Evolutionary conservation across 495 filamentous ascomycete species (phyloP).

Genomic region (Lindgomyces ingoldianus): DNA sequence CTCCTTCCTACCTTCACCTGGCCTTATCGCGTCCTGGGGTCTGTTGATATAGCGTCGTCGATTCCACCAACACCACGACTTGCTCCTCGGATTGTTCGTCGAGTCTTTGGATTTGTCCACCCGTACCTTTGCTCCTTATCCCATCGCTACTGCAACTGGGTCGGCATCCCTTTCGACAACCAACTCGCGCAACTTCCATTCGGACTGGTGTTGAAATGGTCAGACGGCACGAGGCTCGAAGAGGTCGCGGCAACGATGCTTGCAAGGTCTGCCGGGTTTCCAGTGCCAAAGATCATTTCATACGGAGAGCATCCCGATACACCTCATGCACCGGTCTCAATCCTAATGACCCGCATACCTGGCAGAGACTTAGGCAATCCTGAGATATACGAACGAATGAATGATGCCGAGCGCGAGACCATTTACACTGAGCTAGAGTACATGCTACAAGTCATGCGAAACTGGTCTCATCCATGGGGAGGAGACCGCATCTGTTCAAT

Average conservation of each 20-base stretch:
- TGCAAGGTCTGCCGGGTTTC: constrained; percentile 45
- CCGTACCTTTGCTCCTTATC: constrained; percentile 33
- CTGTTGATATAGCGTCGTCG: constrained; percentile 12
- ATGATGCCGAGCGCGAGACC: constrained; percentile 26
- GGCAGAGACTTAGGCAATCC: constrained; percentile 41
- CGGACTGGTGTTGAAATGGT: constrained; percentile 47
- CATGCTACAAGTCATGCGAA: constrained; percentile 23
- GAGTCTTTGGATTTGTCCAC: no score
- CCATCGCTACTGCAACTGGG: constrained; percentile 37
- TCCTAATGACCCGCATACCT: constrained; percentile 46
- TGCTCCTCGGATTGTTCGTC: constrained; percentile 32
- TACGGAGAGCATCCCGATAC: constrained; percentile 48
- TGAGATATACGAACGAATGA: constrained; percentile 38
- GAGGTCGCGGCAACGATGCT: constrained; percentile 48
- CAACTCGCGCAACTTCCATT: constrained; percentile 43
- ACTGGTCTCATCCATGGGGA: constrained; percentile 13
- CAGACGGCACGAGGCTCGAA: constrained; percentile 47
- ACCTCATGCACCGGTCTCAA: constrained; percentile 45
- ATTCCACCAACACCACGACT: constrained; percentile 37
- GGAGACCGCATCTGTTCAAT: constrained; percentile 23
- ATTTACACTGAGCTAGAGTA: constrained; percentile 12
- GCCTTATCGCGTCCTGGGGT: constrained; percentile 15
- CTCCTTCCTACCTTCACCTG: constrained; percentile 11
- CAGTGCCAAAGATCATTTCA: constrained; percentile 48
- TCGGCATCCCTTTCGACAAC: constrained; percentile 41